phyloP scores from a whole-genome alignment of 176 grass and related monocot genomes.

The Chrysopogon serrulatus region DNA sequence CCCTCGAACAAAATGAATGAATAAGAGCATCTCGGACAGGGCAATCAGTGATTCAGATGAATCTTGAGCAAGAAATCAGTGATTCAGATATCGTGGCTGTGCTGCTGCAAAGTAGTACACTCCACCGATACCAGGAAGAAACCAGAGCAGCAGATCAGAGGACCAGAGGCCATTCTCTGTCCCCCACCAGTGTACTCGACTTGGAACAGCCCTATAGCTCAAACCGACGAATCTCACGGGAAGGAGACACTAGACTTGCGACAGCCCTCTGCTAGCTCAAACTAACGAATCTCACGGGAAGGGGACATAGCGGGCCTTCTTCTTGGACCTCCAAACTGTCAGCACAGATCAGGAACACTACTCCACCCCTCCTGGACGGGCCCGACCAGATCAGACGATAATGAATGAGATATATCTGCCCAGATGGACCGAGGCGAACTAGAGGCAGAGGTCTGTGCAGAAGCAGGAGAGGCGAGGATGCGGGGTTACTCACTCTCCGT shows the following conservation, averaged over 20 bases:
- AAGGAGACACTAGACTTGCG: too few relatives aligned
- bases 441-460: background rate
- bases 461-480: background rate
- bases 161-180: background rate
- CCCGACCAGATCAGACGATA: background rate
- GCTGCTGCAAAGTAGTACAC: background rate
- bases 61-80: background rate
- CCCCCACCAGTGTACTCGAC: too few relatives aligned
- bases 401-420: background rate
- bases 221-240: too few relatives aligned
- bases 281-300: background rate
- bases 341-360: background rate
- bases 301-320: background rate
- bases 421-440: background rate
- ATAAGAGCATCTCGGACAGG: background rate
- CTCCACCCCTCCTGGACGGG: background rate
- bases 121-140: background rate
- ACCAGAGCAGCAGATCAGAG: background rate
- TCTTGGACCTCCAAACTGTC: background rate
- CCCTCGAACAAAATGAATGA: background rate
- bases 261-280: background rate
- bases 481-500: constrained; percentile 31
- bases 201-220: background rate
- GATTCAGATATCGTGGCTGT: background rate
- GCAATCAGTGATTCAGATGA: background rate